phyloP scores from a whole-genome alignment of 1,284 basidiomycete genomes.

The Pyrrhoderma noxium region DNA sequence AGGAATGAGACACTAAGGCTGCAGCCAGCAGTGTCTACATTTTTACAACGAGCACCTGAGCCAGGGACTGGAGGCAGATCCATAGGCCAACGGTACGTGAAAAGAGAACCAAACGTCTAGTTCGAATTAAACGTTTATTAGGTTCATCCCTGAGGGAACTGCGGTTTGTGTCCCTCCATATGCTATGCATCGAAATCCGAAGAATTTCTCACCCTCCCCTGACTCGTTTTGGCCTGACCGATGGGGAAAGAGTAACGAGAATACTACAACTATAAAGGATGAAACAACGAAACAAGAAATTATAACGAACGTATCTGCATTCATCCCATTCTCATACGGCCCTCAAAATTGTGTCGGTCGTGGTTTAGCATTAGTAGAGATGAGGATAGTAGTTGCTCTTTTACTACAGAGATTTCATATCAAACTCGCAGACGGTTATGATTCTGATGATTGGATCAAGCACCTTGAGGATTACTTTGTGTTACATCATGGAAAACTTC shows the following conservation, averaged over 20 bases:
- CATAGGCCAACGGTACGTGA: slow-evolving; percentile 8
- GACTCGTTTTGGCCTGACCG: slow-evolving; percentile 38
- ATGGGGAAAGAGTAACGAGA: slow-evolving; percentile 27
- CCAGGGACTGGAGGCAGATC: slow-evolving; percentile 8
- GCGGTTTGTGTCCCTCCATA: slow-evolving; percentile 31
- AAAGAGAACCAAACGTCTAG: neutral
- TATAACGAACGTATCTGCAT: slow-evolving; percentile 10
- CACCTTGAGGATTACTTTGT: slow-evolving; percentile 28
- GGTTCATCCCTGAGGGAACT: slow-evolving; percentile 36
- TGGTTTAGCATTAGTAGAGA: slow-evolving; percentile 26
- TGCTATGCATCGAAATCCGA: slow-evolving; percentile 34
- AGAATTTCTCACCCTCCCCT: slow-evolving; percentile 35
- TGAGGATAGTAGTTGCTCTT: slow-evolving; percentile 25
- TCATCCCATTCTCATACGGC: slow-evolving; percentile 18
- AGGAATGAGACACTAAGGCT: slow-evolving; percentile 8
- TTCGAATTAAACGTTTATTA: slow-evolving; percentile 16
- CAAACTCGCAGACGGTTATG: slow-evolving; percentile 23
- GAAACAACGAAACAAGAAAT: neutral
- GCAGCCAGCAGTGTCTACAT: neutral
- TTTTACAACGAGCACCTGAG: slow-evolving; percentile 9
- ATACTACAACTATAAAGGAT: neutral
- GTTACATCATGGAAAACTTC: slow-evolving; percentile 25
- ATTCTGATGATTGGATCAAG: slow-evolving; percentile 24
- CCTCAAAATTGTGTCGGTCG: slow-evolving; percentile 17
- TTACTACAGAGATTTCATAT: slow-evolving; percentile 28